phyloP scores from a whole-genome alignment of 331 rosid genomes.

The Rhamnella rubrinervis region DNA sequence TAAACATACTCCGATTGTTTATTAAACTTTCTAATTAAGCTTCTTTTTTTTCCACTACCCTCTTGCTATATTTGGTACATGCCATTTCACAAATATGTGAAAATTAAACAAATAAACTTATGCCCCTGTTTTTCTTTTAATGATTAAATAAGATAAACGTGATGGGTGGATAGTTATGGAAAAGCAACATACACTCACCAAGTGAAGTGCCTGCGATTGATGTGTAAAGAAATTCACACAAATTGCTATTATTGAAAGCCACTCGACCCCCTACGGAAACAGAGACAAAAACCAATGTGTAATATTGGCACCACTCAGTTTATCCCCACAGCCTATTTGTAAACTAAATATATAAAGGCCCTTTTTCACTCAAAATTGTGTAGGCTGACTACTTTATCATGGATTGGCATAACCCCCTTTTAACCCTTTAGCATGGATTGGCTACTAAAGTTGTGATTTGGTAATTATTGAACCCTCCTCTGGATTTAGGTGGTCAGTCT shows the following conservation, averaged over 20 bases:
- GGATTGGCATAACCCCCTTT: too few species aligned
- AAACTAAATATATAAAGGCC: too few species aligned
- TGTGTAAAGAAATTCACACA: conserved; percentile 10
- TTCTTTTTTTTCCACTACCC: background rate
- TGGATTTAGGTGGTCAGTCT: too few species aligned
- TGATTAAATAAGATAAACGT: background rate
- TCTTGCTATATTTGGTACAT: background rate
- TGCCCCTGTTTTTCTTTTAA: background rate
- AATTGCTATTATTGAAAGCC: conserved; percentile 3
- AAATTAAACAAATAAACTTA: background rate
- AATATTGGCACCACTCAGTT: background rate
- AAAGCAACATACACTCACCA: background rate
- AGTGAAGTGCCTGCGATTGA: conserved; percentile 5
- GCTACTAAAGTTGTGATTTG: too few species aligned
- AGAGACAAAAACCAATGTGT: background rate
- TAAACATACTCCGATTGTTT: too few species aligned
- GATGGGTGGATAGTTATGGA: conserved; percentile 6
- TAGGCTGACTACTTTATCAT: too few species aligned
- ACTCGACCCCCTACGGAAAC: background rate
- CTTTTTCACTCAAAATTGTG: too few species aligned
- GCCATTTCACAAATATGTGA: background rate
- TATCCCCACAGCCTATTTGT: conserved; percentile 11
- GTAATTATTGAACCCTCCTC: too few species aligned
- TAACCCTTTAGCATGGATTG: too few species aligned
- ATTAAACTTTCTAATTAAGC: too few species aligned